Percentiles rank a stretch among this genome's conserved stretches.
Conservation (phyloP, 106 monocot species). For the Iris macrosiphon region DNA sequence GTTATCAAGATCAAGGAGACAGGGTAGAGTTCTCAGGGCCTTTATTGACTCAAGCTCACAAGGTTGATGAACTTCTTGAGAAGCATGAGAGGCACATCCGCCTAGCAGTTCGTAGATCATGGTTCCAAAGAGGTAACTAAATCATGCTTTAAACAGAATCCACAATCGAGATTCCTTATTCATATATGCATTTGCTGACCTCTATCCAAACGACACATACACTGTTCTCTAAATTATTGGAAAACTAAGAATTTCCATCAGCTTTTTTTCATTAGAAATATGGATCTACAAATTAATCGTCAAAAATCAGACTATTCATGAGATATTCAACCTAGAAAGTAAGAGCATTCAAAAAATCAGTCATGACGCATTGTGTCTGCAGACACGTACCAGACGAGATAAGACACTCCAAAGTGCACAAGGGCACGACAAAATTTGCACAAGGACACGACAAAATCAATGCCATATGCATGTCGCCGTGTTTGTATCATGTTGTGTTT, state of each 20-base stretch:
- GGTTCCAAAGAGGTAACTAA: conserved; percentile 61
- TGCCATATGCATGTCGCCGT: too few relatives aligned
- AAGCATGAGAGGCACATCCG: conserved; percentile 60
- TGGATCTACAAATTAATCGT: not conserved
- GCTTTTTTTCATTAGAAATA: not conserved
- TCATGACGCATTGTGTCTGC: too few relatives aligned
- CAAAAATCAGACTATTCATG: too few relatives aligned
- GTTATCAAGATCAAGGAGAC: conserved; percentile 37
- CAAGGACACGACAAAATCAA: too few relatives aligned
- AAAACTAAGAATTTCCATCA: not conserved
- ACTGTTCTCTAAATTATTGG: not conserved
- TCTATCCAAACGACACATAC: not conserved
- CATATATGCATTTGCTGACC: not conserved
- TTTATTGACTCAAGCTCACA: conserved; percentile 40
- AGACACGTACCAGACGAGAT: too few relatives aligned
- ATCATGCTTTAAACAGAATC: not conserved
- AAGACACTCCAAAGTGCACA: too few relatives aligned
- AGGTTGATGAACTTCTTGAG: conserved; percentile 52
- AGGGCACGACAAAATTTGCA: too few relatives aligned
- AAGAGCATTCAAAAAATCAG: too few relatives aligned
- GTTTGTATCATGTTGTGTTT: too few relatives aligned
- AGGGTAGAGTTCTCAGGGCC: conserved; percentile 75
- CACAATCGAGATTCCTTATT: not conserved
- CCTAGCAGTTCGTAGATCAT: conserved; percentile 49
- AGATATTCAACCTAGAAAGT: not conserved